phyloP scores from a whole-genome alignment of 192 early-diverging fungal species.

The Dissophora ornata region DNA sequence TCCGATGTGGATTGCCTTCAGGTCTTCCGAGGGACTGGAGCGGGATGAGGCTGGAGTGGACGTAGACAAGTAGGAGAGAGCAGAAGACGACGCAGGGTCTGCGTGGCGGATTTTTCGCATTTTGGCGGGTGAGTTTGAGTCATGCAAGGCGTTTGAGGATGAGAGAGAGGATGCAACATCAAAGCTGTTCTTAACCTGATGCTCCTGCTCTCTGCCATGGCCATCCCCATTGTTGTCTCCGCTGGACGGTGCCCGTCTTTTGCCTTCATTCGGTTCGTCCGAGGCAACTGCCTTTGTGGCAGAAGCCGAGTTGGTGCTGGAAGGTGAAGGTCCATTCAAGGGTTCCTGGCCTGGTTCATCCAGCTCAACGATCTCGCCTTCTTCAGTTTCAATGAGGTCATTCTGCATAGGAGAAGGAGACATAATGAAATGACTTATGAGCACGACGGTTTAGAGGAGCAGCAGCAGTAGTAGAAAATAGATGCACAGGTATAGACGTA shows the following conservation, averaged over 20 bases:
- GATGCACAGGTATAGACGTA: slow-evolving; percentile 8
- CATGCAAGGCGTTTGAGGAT: slow-evolving; percentile 43
- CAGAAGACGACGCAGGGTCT: slow-evolving; percentile 38
- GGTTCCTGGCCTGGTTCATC: slow-evolving; percentile 9
- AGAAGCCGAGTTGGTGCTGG: neutral
- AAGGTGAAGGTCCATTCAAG: slow-evolving; percentile 7
- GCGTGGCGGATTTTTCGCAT: slow-evolving; percentile 56
- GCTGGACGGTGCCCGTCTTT: slow-evolving; percentile 18
- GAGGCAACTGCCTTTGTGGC: neutral
- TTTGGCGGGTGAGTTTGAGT: slow-evolving; percentile 54
- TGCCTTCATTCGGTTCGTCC: slow-evolving; percentile 28
- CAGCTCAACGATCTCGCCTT: slow-evolving; percentile 49
- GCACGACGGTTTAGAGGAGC: slow-evolving; percentile 19
- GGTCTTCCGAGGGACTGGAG: slow-evolving; percentile 45
- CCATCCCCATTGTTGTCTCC: slow-evolving; percentile 11
- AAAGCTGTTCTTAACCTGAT: slow-evolving; percentile 59
- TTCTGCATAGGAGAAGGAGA: slow-evolving; percentile 54
- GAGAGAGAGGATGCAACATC: slow-evolving; percentile 51
- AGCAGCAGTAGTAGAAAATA: neutral
- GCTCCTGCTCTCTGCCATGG: slow-evolving; percentile 29
- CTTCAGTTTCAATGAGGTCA: slow-evolving; percentile 48
- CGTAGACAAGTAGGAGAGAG: slow-evolving; percentile 27
- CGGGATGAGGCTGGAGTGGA: slow-evolving; percentile 36
- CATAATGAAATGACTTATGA: slow-evolving; percentile 52
- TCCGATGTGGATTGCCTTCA: slow-evolving; percentile 40